Evolutionary conservation across 257 asterid species (phyloP), one percentile per base, ranked within the genome.

Genomic region (Solanum piurae): DNA sequence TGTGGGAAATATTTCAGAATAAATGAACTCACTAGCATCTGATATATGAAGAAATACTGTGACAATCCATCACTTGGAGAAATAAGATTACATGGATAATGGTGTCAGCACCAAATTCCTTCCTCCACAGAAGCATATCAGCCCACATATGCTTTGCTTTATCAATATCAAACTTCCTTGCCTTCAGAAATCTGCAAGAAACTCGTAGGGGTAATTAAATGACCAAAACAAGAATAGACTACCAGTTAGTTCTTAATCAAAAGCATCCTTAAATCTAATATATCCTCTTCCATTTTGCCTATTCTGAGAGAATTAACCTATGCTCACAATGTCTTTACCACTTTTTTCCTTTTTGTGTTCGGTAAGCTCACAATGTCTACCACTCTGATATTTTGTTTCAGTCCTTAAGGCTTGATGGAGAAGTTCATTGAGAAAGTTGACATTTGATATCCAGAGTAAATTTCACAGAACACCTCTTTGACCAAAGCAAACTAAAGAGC

Each of bases 121-220:
- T 94, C 92, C 98, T 94, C 98, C 98, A 95, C 87, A 91, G 95
- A 79, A 94, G 87, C 98, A 94, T 95, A 94, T 95, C 98, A 86
- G 95, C 96, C 98, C 98, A 95, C 98, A 95, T 95, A 86, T 89
- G 94, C 89, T 93, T 95, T 25, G 98, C 88, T 90, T 92, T 95
- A 88, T 95, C 98, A 87, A 93, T 88, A 86, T 95, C 98, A 86
- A 94, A 94, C 89, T 93, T 95, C 88, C 98, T 93, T 88, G 98
- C 98, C 88, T 93, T 95, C 92, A 95, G 49, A 91, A 95, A 94
- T 91, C 98, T 95, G 92, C 84, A 91, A 40, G 80, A 80, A 89
- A 31, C 86, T 49, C 69, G 10, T 29, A 18, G 21, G 85, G 20
- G 69, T 11, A 82, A 49, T 80, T 31, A 82, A 18, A 18, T 82